A percentile compares a stretch with the other conserved stretches of the same genome.
These are phyloP conservation scores for Sporobolomyces pararoseus DNA, from an alignment of 768 basidiomycete genomes.

Conservation along the genomic window DNA sequence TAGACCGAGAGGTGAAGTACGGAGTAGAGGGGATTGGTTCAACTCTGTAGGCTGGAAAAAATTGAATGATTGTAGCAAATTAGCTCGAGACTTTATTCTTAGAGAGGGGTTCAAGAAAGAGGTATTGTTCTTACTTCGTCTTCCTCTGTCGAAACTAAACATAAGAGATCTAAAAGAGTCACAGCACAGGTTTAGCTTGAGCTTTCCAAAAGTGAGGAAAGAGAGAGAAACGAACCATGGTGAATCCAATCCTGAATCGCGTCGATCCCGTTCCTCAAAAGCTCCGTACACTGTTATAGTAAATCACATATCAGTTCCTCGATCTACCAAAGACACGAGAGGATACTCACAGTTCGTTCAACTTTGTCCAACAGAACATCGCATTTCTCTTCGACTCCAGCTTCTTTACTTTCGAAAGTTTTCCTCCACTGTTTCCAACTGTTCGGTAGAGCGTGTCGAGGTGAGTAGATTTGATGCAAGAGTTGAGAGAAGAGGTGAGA, in stretches of 20 bases:
- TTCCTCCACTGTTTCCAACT: not conserved
- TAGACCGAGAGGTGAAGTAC: slow-evolving; percentile 26
- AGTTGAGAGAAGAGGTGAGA: slow-evolving; percentile 79
- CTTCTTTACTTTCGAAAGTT: not conserved
- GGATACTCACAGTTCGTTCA: not conserved
- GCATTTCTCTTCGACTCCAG: slow-evolving; percentile 1
- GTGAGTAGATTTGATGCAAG: slow-evolving; percentile 58
- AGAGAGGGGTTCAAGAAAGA: not conserved
- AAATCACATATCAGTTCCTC: not conserved
- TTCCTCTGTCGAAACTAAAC: slow-evolving; percentile 16
- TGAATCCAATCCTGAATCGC: slow-evolving; percentile 8
- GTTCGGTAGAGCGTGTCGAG: not conserved
- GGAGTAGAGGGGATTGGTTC: slow-evolving; percentile 7
- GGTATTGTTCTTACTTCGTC: slow-evolving; percentile 34
- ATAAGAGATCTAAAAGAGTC: slow-evolving; percentile 1
- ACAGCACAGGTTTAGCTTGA: too few relatives aligned
- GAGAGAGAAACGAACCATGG: not conserved
- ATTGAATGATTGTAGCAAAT: not conserved
- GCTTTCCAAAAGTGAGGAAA: too few relatives aligned
- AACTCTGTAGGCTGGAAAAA: not conserved
- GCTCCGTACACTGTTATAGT: not conserved
- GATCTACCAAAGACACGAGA: not conserved
- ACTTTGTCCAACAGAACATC: not conserved
- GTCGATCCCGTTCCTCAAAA: slow-evolving; percentile 10
- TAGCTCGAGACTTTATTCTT: not conserved